These are phyloP conservation scores for Petrea volubilis DNA, from an alignment of 257 asterid species.

Conservation along the genomic window DNA sequence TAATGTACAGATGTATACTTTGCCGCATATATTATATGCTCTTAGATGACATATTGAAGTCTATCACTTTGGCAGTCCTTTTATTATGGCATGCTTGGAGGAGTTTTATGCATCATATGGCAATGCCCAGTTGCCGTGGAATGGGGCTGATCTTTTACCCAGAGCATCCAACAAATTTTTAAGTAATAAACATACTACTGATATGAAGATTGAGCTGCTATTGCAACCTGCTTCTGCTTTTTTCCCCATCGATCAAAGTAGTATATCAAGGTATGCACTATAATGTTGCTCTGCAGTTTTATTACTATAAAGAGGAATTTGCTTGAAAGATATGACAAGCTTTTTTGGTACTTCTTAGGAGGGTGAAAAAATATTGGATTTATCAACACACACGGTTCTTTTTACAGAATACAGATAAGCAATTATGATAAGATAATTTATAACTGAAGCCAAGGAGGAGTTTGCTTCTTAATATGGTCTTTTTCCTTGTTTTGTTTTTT, in stretches of 20 bases:
- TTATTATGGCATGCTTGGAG: conserved; percentile 73
- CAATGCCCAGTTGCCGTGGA: conserved; percentile 74
- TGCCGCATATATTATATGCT: too few relatives aligned
- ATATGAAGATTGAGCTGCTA: conserved; percentile 45
- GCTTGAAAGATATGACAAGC: neutral
- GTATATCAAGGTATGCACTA: conserved; percentile 58
- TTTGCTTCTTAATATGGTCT: too few relatives aligned
- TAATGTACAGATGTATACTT: too few relatives aligned
- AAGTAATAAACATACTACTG: conserved; percentile 37
- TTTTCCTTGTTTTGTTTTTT: too few relatives aligned
- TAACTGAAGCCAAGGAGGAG: too few relatives aligned
- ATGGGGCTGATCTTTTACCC: conserved; percentile 86
- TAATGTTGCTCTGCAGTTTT: neutral
- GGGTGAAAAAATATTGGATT: too few relatives aligned
- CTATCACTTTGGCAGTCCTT: conserved; percentile 54
- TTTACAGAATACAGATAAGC: too few relatives aligned
- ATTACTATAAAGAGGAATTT: neutral
- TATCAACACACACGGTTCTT: too few relatives aligned
- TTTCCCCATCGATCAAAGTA: conserved; percentile 57
- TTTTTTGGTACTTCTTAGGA: too few relatives aligned
- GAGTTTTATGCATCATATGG: conserved; percentile 90
- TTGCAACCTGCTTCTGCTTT: conserved; percentile 59
- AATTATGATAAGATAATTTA: too few relatives aligned
- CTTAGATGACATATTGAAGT: too few relatives aligned
- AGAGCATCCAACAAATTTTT: conserved; percentile 62